Conservation (phyloP, 2,329 filamentous ascomycete genomes). For the Ceratocystis papillata region DNA sequence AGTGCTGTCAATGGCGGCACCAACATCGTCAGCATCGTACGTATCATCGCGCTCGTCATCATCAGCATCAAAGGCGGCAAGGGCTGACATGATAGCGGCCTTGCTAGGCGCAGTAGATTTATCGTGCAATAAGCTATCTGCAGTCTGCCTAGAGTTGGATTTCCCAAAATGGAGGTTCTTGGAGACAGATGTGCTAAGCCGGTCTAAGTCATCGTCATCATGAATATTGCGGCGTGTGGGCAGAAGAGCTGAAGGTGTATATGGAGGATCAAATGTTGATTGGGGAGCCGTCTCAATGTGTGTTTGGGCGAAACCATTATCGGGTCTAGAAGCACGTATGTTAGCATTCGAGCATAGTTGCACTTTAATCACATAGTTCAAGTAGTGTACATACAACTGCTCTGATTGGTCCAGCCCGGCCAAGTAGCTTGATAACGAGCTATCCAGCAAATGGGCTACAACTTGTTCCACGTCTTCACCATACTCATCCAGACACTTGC, state of each 20-base stretch:
- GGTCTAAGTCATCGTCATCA: constrained; percentile 70
- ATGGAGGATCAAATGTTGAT: constrained; percentile 42
- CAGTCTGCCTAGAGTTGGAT: constrained; percentile 48
- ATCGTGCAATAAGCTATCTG: constrained; percentile 61
- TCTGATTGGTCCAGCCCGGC: constrained; percentile 52
- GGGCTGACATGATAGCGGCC: constrained; percentile 75
- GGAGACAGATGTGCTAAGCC: constrained; percentile 53
- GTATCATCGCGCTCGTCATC: constrained; percentile 97
- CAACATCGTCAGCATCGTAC: constrained; percentile 85
- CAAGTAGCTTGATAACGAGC: constrained; percentile 60
- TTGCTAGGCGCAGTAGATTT: constrained; percentile 58
- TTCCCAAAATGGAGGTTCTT: constrained; percentile 68
- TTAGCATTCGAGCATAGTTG: constrained; percentile 7
- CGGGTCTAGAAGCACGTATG: constrained; percentile 4
- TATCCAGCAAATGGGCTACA: constrained; percentile 70
- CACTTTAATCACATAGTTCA: not conserved
- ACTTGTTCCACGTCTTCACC: constrained; percentile 65
- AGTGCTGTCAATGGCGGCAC: constrained; percentile 70
- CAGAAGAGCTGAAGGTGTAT: constrained; percentile 31
- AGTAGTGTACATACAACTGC: constrained; percentile 38
- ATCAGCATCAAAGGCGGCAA: constrained; percentile 82
- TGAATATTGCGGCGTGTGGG: constrained; percentile 61
- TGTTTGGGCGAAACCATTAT: constrained; percentile 13
- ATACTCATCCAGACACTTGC: constrained; percentile 70
- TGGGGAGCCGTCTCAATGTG: constrained; percentile 42